Evolutionary conservation across 305 asterid genomes (phyloP), one percentile per base, ranked within the genome.

Genomic region (Coffea humblotiana): DNA sequence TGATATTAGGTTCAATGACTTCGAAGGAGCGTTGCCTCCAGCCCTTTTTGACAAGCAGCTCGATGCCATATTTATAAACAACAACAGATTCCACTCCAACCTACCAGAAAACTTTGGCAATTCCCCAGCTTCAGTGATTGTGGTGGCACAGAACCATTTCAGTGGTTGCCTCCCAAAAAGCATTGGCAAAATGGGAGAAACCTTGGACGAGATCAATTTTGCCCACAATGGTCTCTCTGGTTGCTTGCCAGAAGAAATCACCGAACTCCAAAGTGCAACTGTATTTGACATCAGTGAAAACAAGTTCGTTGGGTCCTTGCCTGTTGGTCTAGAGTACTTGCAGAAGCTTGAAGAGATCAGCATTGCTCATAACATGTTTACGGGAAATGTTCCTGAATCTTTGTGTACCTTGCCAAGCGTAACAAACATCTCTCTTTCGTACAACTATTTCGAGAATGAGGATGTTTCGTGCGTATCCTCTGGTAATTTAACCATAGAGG

Each of bases 1-100:
- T 14, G 99, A 96, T 78, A 84, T 96, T 19, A 78, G 99, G 86
- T 96, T 83, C 89, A 96, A 96, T 23, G 93, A 96, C 60, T 96
- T 96, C n/a, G 99, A 96, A 78, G 99, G 99, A 8, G 80, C 67
- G 29, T 43, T 96, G 81, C 98, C 99, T 3, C 66, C 86, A 0
- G 82, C 68, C 47, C 78, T 86, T 7, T 84, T 86, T 12, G 82
- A 82, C 23, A 84, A 76, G 77, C 48, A 48, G 9, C 83, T 86
- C 19, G 89, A 86, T 43, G 89, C 84, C 3, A 78, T 86, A 19
- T 80, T 86, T 40, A 18, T 86, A 29, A 86, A 86, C 68, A 74
- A 86, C 78, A 86, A 86, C 37, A 79, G 86, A 12, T 82, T 86
- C 76, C 76, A 69, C 2, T 77, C 80, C 43, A 49, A 51, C 45